Percentiles rank a stretch among this genome's conserved stretches.
phyloP scores from a whole-genome alignment of 1,139 yeast genomes.

The Geotrichum histeridarum region DNA sequence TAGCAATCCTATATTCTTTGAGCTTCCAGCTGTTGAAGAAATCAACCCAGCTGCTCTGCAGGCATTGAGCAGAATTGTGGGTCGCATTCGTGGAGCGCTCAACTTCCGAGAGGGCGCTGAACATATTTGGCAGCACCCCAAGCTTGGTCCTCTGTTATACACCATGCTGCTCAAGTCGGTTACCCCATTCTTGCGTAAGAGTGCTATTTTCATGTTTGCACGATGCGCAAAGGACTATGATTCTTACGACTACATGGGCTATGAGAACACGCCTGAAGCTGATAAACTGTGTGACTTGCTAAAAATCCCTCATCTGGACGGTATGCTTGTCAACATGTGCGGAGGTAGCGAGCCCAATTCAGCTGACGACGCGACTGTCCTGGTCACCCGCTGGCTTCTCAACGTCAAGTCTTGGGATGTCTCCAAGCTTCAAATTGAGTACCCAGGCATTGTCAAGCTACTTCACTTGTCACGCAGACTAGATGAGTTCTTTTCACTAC shows the following conservation, averaged over 20 bases:
- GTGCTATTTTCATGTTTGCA: slow-evolving; percentile 56
- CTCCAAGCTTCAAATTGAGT: slow-evolving; percentile 41
- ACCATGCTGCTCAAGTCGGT: slow-evolving; percentile 53
- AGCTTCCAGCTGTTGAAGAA: slow-evolving; percentile 22
- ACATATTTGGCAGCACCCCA: slow-evolving; percentile 13
- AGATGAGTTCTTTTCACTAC: slow-evolving; percentile 54
- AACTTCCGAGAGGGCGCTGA: slow-evolving; percentile 13
- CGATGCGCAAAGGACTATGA: slow-evolving; percentile 52
- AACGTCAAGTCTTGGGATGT: slow-evolving; percentile 7
- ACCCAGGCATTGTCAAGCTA: slow-evolving; percentile 61
- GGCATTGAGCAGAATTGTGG: slow-evolving; percentile 22
- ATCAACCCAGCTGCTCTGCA: slow-evolving; percentile 19
- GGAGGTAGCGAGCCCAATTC: slow-evolving; percentile 10
- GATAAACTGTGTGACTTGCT: slow-evolving; percentile 53
- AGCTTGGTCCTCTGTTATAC: slow-evolving; percentile 35
- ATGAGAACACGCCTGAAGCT: slow-evolving; percentile 44
- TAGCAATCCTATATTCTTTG: slow-evolving; percentile 22
- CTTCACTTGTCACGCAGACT: slow-evolving; percentile 60
- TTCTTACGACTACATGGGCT: slow-evolving; percentile 37
- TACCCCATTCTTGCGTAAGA: slow-evolving; percentile 65
- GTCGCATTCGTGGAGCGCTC: slow-evolving; percentile 20
- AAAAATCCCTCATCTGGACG: slow-evolving; percentile 45
- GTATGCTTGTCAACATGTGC: slow-evolving; percentile 27
- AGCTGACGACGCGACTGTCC: slow-evolving; percentile 1
- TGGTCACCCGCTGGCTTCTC: slow-evolving; percentile 7